These are phyloP conservation scores for Geotrichum armillariae DNA, from an alignment of 1,139 yeast genomes.

Conservation along the genomic window DNA sequence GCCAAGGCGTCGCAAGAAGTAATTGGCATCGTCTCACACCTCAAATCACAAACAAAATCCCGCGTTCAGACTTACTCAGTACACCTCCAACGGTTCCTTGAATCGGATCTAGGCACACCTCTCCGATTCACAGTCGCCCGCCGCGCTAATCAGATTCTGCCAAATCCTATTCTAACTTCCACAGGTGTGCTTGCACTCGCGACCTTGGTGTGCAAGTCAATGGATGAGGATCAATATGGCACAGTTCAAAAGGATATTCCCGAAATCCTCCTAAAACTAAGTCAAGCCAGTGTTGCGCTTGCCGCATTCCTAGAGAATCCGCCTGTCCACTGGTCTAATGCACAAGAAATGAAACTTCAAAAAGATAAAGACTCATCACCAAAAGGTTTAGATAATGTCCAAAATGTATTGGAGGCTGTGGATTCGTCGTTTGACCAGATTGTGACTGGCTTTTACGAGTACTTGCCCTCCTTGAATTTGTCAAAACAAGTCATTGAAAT, in stretches of 20 bases:
- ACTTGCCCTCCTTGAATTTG: constrained; percentile 12
- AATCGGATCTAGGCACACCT: constrained; percentile 28
- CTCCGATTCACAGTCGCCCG: constrained; percentile 38
- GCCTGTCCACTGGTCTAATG: constrained; percentile 40
- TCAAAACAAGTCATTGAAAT: constrained; percentile 12
- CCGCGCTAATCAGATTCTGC: constrained; percentile 29
- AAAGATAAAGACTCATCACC: background rate
- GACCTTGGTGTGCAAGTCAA: constrained; percentile 34
- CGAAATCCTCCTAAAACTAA: constrained; percentile 33
- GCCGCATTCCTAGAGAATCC: constrained; percentile 34
- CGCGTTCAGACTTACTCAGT: constrained; percentile 11
- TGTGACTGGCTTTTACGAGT: constrained; percentile 11
- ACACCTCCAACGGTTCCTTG: constrained; percentile 20
- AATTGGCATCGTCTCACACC: constrained; percentile 20
- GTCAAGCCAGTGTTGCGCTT: constrained; percentile 31
- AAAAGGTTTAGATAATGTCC: constrained; percentile 4
- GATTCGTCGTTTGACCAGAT: constrained; percentile 15
- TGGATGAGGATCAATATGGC: constrained; percentile 42
- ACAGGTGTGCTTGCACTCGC: constrained; percentile 35
- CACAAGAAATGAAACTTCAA: constrained; percentile 6
- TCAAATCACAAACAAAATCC: constrained; percentile 11
- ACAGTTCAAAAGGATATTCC: constrained; percentile 43
- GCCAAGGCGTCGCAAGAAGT: constrained; percentile 29
- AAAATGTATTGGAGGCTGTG: constrained; percentile 10
- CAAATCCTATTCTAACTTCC: constrained; percentile 32